A percentile compares a stretch with the other conserved stretches of the same genome.
Conservation (phyloP, 441 rosid species). For the Omphalea diandra region DNA sequence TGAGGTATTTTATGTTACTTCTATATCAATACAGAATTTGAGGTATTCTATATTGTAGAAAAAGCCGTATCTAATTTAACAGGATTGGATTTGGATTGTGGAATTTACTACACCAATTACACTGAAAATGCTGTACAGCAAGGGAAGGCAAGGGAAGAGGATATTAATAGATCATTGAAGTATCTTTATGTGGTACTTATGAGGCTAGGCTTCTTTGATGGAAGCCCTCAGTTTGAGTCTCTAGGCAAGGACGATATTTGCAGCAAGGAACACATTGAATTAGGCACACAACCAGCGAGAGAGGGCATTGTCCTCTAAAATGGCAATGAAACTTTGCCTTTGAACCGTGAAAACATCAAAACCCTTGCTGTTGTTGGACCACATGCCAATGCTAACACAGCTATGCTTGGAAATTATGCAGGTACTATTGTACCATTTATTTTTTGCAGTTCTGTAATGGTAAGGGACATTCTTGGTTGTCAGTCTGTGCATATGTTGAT, state of each 20-base stretch:
- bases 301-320: slow-evolving; percentile 65
- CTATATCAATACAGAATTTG: too few relatives aligned
- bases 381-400: slow-evolving; percentile 39
- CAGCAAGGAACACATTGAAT: slow-evolving; percentile 26
- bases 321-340: slow-evolving; percentile 39
- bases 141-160: slow-evolving; percentile 47
- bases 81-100: slow-evolving; percentile 59
- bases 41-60: too few relatives aligned
- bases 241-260: slow-evolving; percentile 48
- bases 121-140: slow-evolving; percentile 35
- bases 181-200: slow-evolving; percentile 65
- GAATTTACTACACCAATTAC: slow-evolving; percentile 33
- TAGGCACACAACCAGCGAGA: slow-evolving; percentile 51
- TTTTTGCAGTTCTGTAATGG: too few relatives aligned
- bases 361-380: slow-evolving; percentile 57
- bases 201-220: slow-evolving; percentile 85
- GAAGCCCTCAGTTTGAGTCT: slow-evolving; percentile 34
- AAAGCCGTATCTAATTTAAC: too few relatives aligned
- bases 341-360: slow-evolving; percentile 14
- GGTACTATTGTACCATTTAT: too few relatives aligned
- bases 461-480: too few relatives aligned
- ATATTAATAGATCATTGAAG: slow-evolving; percentile 46
- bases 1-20: too few relatives aligned
- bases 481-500: too few relatives aligned
- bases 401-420: slow-evolving; percentile 57